Evolutionary conservation across 225 moss, liverwort and hornwort species (phyloP).

Genomic region (Physcomitrellopsis africana): DNA sequence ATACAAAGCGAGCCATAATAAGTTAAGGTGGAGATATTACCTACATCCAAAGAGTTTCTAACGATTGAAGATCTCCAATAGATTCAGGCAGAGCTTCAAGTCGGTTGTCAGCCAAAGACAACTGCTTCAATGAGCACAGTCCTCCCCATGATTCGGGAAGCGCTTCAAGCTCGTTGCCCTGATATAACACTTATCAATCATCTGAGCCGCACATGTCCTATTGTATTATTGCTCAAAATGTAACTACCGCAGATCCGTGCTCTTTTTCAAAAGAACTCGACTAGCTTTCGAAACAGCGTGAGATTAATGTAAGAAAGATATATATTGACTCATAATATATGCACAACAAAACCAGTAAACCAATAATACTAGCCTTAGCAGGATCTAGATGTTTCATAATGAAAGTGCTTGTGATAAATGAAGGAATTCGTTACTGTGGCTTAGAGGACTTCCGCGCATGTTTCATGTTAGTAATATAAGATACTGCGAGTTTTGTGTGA

Average conservation of each 20-base stretch:
- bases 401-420: slow-evolving; percentile 18
- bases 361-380: slow-evolving; percentile 11
- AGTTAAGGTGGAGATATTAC: slow-evolving; percentile 23
- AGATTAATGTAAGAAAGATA: neutral
- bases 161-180: slow-evolving; percentile 74
- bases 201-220: slow-evolving; percentile 10
- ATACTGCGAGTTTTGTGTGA: too few relatives aligned
- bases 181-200: slow-evolving; percentile 28
- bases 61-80: slow-evolving; percentile 59
- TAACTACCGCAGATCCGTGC: slow-evolving; percentile 13
- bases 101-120: slow-evolving; percentile 83
- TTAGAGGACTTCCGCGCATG: too few relatives aligned
- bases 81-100: slow-evolving; percentile 62
- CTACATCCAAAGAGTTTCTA: slow-evolving; percentile 87
- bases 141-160: slow-evolving; percentile 65
- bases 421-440: neutral
- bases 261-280: slow-evolving; percentile 3
- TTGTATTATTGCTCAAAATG: slow-evolving; percentile 1
- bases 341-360: neutral
- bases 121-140: slow-evolving; percentile 69
- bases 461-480: too few relatives aligned
- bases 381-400: neutral
- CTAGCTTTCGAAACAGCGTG: neutral
- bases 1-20: too few relatives aligned
- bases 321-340: slow-evolving; percentile 10